Evolutionary conservation across 768 basidiomycete genomes (phyloP).

Genomic region (Tricholoma sp.): DNA sequence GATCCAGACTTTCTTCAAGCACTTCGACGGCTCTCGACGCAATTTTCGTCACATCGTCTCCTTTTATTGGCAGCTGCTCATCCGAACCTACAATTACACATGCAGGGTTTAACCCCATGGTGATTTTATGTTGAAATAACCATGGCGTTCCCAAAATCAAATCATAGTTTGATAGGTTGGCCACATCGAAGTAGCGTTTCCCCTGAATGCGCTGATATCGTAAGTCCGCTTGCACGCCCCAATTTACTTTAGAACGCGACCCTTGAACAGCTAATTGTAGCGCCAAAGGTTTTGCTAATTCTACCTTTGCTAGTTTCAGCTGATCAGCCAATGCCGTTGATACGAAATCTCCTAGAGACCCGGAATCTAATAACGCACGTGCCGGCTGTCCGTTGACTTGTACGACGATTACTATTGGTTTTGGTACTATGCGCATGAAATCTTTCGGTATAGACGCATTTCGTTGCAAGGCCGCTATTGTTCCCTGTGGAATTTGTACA

Average conservation of each 20-base stretch:
- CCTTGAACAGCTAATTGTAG: constrained; percentile 37
- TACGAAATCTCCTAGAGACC: constrained; percentile 31
- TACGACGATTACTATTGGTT: too few species aligned
- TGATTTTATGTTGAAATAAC: too few species aligned
- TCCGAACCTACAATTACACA: constrained; percentile 29
- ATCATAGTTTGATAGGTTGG: constrained; percentile 30
- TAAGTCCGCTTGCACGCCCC: constrained; percentile 1
- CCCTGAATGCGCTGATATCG: constrained; percentile 17
- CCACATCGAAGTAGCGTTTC: constrained; percentile 25
- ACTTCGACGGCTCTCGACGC: constrained; percentile 6
- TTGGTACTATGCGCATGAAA: too few species aligned
- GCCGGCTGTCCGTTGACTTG: too few species aligned
- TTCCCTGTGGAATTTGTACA: too few species aligned
- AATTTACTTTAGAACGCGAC: constrained; percentile 31
- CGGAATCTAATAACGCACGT: constrained; percentile 33
- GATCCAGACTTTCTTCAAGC: constrained; percentile 5
- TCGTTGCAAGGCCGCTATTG: too few species aligned
- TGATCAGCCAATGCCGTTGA: constrained; percentile 22
- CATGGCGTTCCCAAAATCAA: too few species aligned
- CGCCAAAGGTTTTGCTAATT: constrained; percentile 24
- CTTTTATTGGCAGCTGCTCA: constrained; percentile 16
- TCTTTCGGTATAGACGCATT: too few species aligned
- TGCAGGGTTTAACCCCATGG: too few species aligned
- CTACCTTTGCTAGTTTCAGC: constrained; percentile 20
- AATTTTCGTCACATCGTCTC: constrained; percentile 3